Evolutionary conservation across 2,329 filamentous ascomycete genomes (phyloP), one percentile per base, ranked within the genome.

Genomic region (Aspergillus pseudotamarii): DNA sequence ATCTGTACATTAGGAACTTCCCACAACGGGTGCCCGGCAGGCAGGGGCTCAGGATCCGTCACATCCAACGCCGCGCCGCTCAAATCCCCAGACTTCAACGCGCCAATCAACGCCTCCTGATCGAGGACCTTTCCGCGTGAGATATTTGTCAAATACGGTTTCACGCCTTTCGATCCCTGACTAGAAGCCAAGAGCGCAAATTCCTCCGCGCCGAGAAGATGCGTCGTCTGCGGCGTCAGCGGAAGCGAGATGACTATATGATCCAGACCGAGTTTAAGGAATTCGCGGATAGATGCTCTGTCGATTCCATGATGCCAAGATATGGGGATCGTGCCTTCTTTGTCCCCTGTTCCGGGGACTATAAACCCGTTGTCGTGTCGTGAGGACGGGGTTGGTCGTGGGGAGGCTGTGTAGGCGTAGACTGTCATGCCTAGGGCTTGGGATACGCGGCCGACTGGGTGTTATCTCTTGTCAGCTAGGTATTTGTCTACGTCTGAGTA

Each of bases 41-140:
- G 90, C 66, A 94, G 74, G 0, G 92, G 92, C 75, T 94, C 92
- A 0, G 91, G 91, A 64, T 94, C 91, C 1, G 91, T 91, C 1
- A 94, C 91, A 73, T 94, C 91, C 46, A 94, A 77, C 1, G 91
- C 91, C 0, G 91, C 92, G 34, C 91, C 91, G 3, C 81, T 76
- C 34, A 91, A 72, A 2, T 83, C 81, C 0, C 83, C 83, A 0
- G 66, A 68, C 46, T 86, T 78, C 12, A 94, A 78, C 0, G 90
- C 89, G 1, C 80, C 80, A 21, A 92, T 83, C 57, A 94, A 73
- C 1, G 86, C 89, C 2, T 84, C 77, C 66, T 88, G 86, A 58
- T 89, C 82, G 16, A 91, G 75, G 48, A 91, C 85, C 38, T 80
- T 79, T 0, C 89, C 91, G 2, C 91, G 85, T 0, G 88, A 87